Conservation (phyloP, 768 basidiomycete species). For the Boletellus sp. region DNA sequence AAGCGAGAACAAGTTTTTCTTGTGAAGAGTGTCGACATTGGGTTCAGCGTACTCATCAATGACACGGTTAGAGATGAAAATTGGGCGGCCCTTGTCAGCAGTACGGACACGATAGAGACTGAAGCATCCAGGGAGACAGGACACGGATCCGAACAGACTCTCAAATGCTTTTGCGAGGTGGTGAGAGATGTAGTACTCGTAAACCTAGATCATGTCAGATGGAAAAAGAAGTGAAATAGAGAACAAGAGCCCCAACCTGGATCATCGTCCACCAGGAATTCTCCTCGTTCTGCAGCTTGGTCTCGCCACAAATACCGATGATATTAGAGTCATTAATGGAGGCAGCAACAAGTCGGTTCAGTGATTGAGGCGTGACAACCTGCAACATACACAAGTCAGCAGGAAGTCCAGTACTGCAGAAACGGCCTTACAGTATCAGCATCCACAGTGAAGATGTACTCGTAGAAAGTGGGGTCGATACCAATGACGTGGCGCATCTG, state of each 20-base stretch:
- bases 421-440: conserved; percentile 54
- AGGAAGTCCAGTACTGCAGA: not conserved
- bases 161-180: conserved; percentile 69
- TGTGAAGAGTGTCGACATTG: conserved; percentile 64
- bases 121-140: conserved; percentile 74
- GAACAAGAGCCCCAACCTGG: conserved; percentile 40
- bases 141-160: conserved; percentile 64
- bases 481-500: conserved; percentile 75
- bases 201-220: conserved; percentile 40
- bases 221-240: not conserved
- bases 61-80: conserved; percentile 69
- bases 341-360: conserved; percentile 66
- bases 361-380: conserved; percentile 60
- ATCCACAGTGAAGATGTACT: conserved; percentile 71
- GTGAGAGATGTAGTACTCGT: conserved; percentile 68
- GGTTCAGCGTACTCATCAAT: conserved; percentile 68
- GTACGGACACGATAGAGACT: conserved; percentile 68
- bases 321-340: conserved; percentile 57
- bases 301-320: conserved; percentile 69
- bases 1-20: conserved; percentile 66
- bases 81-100: conserved; percentile 66
- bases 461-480: conserved; percentile 72
- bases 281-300: conserved; percentile 63
- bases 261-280: conserved; percentile 78
- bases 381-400: conserved; percentile 26